These are phyloP conservation scores for Monilinia aucupariae DNA, from an alignment of 2,329 filamentous ascomycete genomes.

Conservation along the genomic window DNA sequence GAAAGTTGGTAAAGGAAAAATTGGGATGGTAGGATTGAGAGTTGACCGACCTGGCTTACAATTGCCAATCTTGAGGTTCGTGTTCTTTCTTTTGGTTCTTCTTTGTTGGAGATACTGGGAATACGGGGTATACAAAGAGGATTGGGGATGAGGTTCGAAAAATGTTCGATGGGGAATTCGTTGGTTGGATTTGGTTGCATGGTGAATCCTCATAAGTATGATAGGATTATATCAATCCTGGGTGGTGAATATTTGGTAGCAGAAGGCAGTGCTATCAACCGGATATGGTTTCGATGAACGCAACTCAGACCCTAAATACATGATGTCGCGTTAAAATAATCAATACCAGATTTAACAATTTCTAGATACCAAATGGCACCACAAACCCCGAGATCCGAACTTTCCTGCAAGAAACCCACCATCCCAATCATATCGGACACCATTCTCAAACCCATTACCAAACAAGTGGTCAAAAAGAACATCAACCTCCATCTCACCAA, in stretches of 20 bases:
- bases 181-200: background rate
- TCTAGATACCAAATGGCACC: background rate
- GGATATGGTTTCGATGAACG: too few relatives aligned
- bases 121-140: background rate
- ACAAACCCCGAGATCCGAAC: background rate
- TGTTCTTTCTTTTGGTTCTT: background rate
- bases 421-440: background rate
- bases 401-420: background rate
- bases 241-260: background rate
- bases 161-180: background rate
- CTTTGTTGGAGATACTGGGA: background rate
- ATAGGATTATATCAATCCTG: background rate
- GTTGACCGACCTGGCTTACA: background rate
- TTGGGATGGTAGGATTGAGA: background rate
- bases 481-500: conserved; percentile 20
- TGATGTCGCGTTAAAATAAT: too few relatives aligned
- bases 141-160: background rate
- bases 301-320: too few relatives aligned
- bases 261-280: too few relatives aligned
- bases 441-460: background rate
- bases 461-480: background rate
- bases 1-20: background rate
- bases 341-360: background rate
- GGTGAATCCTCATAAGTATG: background rate
- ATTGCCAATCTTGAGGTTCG: background rate